Conservation (phyloP, 768 basidiomycete species). For the Chlorophyllum brunneum region DNA sequence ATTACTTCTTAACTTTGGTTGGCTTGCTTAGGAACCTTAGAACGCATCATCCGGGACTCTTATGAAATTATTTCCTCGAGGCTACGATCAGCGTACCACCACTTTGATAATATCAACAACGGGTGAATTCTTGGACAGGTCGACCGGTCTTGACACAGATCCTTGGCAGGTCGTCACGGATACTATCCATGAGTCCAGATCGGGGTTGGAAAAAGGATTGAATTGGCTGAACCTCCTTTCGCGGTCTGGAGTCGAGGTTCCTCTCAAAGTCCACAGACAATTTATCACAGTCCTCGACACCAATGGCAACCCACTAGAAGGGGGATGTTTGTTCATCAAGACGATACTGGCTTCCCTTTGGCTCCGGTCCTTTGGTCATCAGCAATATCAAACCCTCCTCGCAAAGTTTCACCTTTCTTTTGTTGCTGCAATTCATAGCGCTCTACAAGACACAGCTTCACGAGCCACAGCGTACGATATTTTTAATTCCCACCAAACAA, state of each 20-base stretch:
- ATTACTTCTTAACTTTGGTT: neutral
- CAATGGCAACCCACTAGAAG: constrained; percentile 31
- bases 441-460: constrained; percentile 27
- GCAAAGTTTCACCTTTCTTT: constrained; percentile 45
- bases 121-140: constrained; percentile 22
- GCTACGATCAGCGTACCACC: constrained; percentile 43
- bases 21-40: constrained; percentile 3
- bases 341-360: constrained; percentile 55
- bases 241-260: constrained; percentile 61
- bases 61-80: constrained; percentile 51
- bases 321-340: constrained; percentile 49
- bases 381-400: constrained; percentile 51
- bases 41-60: constrained; percentile 39
- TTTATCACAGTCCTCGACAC: constrained; percentile 38
- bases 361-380: constrained; percentile 55
- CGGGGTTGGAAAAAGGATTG: constrained; percentile 44
- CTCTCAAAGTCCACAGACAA: constrained; percentile 45
- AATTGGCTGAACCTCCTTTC: constrained; percentile 61
- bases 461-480: constrained; percentile 35
- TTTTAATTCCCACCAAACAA: neutral
- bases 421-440: constrained; percentile 32
- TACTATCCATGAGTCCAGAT: constrained; percentile 35
- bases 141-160: constrained; percentile 31
- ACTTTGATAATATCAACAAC: constrained; percentile 8
- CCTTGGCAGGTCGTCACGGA: constrained; percentile 52